Percentiles rank a stretch among this genome's conserved stretches.
Conservation (phyloP, 495 filamentous ascomycete genomes). For the Daldinia caldariorum region DNA sequence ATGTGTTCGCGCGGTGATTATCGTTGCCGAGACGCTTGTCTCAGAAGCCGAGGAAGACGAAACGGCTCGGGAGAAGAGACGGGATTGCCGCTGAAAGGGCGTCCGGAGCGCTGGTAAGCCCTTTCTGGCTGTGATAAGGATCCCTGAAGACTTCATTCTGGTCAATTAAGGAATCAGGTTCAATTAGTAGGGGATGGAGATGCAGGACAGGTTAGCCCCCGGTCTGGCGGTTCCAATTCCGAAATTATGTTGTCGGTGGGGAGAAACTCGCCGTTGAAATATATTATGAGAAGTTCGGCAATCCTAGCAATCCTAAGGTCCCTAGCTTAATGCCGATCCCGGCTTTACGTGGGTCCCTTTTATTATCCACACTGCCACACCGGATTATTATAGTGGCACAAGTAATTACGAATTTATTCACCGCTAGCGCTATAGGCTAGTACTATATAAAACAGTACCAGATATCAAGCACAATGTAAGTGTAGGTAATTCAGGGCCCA, state of each 20-base stretch:
- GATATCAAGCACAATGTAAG: too few relatives aligned
- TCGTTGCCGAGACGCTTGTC: conserved; percentile 15
- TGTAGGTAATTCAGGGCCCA: too few relatives aligned
- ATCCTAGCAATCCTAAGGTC: too few relatives aligned
- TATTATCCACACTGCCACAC: too few relatives aligned
- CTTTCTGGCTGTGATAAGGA: conserved; percentile 40
- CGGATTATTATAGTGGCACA: neutral
- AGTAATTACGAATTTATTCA: neutral
- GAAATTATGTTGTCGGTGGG: conserved; percentile 20
- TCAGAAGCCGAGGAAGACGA: conserved; percentile 28
- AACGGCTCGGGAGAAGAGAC: conserved; percentile 14
- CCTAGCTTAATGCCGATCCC: conserved; percentile 31
- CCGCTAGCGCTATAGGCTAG: neutral
- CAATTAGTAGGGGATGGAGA: conserved; percentile 15
- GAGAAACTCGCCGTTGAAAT: conserved; percentile 22
- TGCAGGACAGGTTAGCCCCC: conserved; percentile 9
- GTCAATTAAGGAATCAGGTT: conserved; percentile 39
- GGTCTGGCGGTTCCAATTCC: conserved; percentile 11
- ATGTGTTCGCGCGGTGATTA: conserved; percentile 33
- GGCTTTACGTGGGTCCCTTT: conserved; percentile 25
- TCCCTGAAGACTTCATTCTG: conserved; percentile 50
- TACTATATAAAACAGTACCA: too few relatives aligned
- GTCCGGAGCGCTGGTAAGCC: conserved; percentile 34
- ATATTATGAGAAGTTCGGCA: conserved; percentile 27
- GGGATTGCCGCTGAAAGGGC: conserved; percentile 19